Percentiles rank a stretch among this genome's conserved stretches.
Conservation (phyloP, 2,329 filamentous ascomycete species). For the Allantophomopsis cytisporea region DNA sequence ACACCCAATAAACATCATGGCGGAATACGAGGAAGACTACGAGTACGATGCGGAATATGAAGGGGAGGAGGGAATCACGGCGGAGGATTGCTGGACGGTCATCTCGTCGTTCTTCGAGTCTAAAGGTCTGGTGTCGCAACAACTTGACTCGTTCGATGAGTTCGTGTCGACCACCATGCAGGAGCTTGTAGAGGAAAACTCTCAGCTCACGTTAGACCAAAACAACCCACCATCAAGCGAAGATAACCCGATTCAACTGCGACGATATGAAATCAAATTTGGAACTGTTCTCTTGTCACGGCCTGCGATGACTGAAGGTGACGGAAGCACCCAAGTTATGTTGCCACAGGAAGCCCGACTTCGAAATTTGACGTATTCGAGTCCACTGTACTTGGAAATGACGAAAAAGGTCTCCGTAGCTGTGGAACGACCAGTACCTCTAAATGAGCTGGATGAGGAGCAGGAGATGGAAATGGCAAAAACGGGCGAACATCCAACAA, state of each 20-base stretch:
- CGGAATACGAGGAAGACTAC: slow-evolving; percentile 36
- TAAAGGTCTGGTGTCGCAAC: slow-evolving; percentile 92
- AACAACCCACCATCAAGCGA: slow-evolving; percentile 66
- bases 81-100: slow-evolving; percentile 97
- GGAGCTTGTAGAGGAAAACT: slow-evolving; percentile 86
- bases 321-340: slow-evolving; percentile 74
- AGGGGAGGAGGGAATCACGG: slow-evolving; percentile 64
- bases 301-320: slow-evolving; percentile 84
- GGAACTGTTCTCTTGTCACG: slow-evolving; percentile 79
- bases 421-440: slow-evolving; percentile 55
- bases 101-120: slow-evolving; percentile 94
- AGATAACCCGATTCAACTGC: slow-evolving; percentile 70
- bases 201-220: slow-evolving; percentile 83
- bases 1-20: slow-evolving; percentile 12
- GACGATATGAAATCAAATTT: slow-evolving; percentile 91
- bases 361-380: slow-evolving; percentile 90
- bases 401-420: slow-evolving; percentile 75
- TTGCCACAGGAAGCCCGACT: slow-evolving; percentile 91
- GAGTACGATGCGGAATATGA: slow-evolving; percentile 57
- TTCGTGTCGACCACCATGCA: slow-evolving; percentile 92
- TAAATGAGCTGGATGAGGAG: slow-evolving; percentile 55
- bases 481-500: slow-evolving; percentile 43
- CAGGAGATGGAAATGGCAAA: slow-evolving; percentile 39
- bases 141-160: slow-evolving; percentile 96
- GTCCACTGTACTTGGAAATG: slow-evolving; percentile 81